Percentiles rank a stretch among this genome's conserved stretches.
These are phyloP conservation scores for Lathyrus tuberosus DNA, from an alignment of 306 rosid species.

Conservation along the genomic window DNA sequence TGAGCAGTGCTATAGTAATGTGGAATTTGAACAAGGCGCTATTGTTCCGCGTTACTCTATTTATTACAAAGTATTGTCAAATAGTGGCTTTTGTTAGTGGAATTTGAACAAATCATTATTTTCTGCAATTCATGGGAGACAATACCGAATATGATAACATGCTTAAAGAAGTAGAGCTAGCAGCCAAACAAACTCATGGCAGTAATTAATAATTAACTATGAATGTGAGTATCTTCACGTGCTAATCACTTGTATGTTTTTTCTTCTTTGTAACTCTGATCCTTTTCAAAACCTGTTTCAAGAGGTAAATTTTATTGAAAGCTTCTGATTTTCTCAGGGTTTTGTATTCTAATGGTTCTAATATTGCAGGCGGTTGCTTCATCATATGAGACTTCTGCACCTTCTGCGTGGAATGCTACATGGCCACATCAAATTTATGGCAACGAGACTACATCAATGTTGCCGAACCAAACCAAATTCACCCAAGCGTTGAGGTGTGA, in stretches of 20 bases:
- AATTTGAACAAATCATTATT: neutral
- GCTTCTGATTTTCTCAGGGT: constrained; percentile 17
- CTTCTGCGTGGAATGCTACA: constrained; percentile 39
- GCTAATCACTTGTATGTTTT: neutral
- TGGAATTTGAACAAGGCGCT: neutral
- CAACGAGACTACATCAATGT: constrained; percentile 14
- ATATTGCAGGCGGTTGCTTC: constrained; percentile 52
- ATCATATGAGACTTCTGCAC: constrained; percentile 43
- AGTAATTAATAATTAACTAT: neutral
- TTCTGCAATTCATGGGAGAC: neutral
- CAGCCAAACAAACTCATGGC: neutral
- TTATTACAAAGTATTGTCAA: neutral
- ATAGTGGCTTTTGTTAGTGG: neutral
- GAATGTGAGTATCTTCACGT: neutral
- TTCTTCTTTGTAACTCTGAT: neutral
- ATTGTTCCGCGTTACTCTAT: neutral
- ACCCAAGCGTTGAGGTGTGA: constrained; percentile 45
- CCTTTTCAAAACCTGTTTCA: neutral
- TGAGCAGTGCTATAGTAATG: neutral
- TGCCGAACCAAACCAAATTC: constrained; percentile 44
- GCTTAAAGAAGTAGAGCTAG: neutral
- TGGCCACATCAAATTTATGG: constrained; percentile 41
- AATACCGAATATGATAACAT: neutral
- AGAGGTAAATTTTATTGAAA: constrained; percentile 11
- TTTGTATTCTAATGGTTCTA: constrained; percentile 26